These are phyloP conservation scores for Botryosphaeria agaves DNA, from an alignment of 2,329 filamentous ascomycete species.

Conservation along the genomic window DNA sequence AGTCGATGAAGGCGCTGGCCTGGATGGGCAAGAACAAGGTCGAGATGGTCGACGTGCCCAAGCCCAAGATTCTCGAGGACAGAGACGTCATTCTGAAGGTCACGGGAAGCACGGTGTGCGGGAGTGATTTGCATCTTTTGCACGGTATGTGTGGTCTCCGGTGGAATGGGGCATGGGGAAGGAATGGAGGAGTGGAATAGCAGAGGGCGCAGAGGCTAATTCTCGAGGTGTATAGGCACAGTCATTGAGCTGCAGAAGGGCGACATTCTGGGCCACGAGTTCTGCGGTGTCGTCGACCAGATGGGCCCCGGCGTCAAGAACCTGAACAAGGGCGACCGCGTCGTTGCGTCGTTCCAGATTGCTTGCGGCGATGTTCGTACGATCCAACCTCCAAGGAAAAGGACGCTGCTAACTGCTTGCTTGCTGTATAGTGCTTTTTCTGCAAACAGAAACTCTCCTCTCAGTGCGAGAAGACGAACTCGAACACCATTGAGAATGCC, in stretches of 20 bases:
- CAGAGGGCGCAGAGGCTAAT: too few species aligned
- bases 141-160: too few species aligned
- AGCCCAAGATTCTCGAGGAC: slow-evolving; percentile 55
- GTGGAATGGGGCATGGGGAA: too few species aligned
- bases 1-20: slow-evolving; percentile 62
- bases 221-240: too few species aligned
- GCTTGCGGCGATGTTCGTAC: slow-evolving; percentile 31
- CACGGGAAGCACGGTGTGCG: slow-evolving; percentile 46
- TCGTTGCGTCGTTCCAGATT: slow-evolving; percentile 79
- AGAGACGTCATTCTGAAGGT: slow-evolving; percentile 67
- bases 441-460: slow-evolving; percentile 65
- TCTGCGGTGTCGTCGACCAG: slow-evolving; percentile 32
- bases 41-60: slow-evolving; percentile 50
- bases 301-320: slow-evolving; percentile 25
- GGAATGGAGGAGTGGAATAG: too few species aligned
- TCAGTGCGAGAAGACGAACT: slow-evolving; percentile 65
- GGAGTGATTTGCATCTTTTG: slow-evolving; percentile 41
- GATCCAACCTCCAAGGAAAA: not conserved
- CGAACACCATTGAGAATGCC: slow-evolving; percentile 49
- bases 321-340: slow-evolving; percentile 34
- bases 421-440: slow-evolving; percentile 41
- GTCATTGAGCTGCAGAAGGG: slow-evolving; percentile 33
- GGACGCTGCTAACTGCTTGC: not conserved
- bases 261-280: slow-evolving; percentile 34
- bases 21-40: slow-evolving; percentile 77